A percentile compares a stretch with the other conserved stretches of the same genome.
Conservation (phyloP, 2,329 filamentous ascomycete species). For the Lasiodiplodia theobromae region DNA sequence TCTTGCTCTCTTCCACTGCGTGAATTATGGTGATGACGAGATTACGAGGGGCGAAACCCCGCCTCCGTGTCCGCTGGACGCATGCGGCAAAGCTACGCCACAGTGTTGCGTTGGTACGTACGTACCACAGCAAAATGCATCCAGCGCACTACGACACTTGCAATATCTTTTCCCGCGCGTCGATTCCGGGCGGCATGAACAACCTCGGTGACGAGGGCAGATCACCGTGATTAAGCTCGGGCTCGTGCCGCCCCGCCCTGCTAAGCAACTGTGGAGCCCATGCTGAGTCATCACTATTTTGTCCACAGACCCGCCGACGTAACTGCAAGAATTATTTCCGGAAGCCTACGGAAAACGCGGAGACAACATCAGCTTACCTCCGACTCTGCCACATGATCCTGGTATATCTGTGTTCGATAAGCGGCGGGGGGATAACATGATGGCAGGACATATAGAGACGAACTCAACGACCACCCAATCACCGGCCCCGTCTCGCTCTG, state of each 20-base stretch:
- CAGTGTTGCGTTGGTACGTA: background rate
- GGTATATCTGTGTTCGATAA: background rate
- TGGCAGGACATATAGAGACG: background rate
- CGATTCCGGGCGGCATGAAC: background rate
- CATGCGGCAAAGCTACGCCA: background rate
- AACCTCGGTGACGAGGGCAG: conserved; percentile 14
- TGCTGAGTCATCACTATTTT: background rate
- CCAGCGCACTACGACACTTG: background rate
- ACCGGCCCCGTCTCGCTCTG: background rate
- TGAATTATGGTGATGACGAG: background rate
- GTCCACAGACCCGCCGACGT: background rate
- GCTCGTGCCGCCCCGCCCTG: conserved; percentile 16
- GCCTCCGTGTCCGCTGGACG: background rate
- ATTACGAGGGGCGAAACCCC: background rate
- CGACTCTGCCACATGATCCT: background rate
- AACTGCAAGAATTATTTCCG: background rate
- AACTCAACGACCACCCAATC: background rate
- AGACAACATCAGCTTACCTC: background rate
- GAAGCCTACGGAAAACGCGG: background rate
- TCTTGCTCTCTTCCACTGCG: background rate
- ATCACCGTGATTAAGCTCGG: conserved; percentile 16
- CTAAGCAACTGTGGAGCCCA: conserved; percentile 9
- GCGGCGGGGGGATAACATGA: background rate
- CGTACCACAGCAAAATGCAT: background rate
- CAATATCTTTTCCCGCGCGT: background rate